These are phyloP conservation scores for Claviceps spartinae DNA, from an alignment of 2,329 filamentous ascomycete genomes.

Conservation along the genomic window DNA sequence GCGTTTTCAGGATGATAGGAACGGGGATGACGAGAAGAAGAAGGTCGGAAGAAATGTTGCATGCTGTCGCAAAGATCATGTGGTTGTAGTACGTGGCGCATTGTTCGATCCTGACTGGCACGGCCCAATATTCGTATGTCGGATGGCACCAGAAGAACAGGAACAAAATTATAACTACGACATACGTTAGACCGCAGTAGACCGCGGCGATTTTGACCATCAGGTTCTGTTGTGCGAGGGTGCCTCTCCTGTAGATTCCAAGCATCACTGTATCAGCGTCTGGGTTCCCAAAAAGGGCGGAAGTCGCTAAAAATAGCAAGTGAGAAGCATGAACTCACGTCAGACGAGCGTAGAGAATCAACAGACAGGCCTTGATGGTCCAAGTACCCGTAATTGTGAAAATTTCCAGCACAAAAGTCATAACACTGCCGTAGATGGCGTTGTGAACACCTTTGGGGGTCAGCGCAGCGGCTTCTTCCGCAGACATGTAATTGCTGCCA, in stretches of 20 bases:
- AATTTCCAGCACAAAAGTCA: conserved; percentile 39
- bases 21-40: conserved; percentile 31
- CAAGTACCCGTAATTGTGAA: conserved; percentile 37
- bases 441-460: conserved; percentile 26
- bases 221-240: conserved; percentile 18
- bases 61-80: conserved; percentile 31
- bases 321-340: conserved; percentile 21
- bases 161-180: conserved; percentile 36
- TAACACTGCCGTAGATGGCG: conserved; percentile 38
- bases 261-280: neutral
- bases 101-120: conserved; percentile 28
- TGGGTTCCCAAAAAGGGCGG: neutral
- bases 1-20: conserved; percentile 28
- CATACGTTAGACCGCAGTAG: conserved; percentile 31
- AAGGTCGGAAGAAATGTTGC: conserved; percentile 33
- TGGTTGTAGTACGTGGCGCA: conserved; percentile 33
- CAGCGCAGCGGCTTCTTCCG: conserved; percentile 25
- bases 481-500: conserved; percentile 31
- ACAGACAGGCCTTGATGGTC: conserved; percentile 37
- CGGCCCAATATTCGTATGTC: conserved; percentile 36
- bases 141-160: conserved; percentile 41
- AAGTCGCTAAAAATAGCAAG: neutral
- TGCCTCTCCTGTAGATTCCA: conserved; percentile 10
- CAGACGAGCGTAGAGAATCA: conserved; percentile 39
- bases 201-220: conserved; percentile 27